Evolutionary conservation across 345 rosid species (phyloP).

Genomic region (Cardiospermum halicacabum): DNA sequence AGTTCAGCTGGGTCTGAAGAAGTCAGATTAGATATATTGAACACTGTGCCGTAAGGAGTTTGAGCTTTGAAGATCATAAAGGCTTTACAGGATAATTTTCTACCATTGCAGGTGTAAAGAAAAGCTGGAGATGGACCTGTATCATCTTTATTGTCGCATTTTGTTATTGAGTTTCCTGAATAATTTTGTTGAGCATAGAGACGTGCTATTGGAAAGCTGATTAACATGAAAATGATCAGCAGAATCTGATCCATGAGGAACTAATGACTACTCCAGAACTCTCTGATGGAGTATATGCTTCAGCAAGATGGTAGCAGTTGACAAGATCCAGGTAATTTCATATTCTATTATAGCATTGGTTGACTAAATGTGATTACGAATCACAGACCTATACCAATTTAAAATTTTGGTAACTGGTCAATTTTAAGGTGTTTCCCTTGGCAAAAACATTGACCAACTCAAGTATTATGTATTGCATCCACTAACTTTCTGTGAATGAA

Average conservation of each 20-base stretch:
- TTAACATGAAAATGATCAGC: constrained; percentile 4
- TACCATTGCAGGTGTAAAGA: constrained; percentile 31
- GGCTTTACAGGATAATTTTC: constrained; percentile 23
- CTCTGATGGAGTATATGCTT: not conserved
- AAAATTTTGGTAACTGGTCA: not conserved
- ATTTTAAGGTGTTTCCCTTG: not conserved
- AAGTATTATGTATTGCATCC: not conserved
- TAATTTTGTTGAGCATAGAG: constrained; percentile 24
- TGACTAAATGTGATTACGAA: not conserved
- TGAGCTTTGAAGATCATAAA: constrained; percentile 30
- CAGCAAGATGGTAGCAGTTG: not conserved
- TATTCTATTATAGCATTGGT: not conserved
- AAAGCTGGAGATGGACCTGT: constrained; percentile 26
- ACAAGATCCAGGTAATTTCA: not conserved
- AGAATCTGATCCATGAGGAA: constrained; percentile 18
- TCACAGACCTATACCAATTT: not conserved
- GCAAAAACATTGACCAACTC: not conserved
- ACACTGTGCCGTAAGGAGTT: constrained; percentile 28
- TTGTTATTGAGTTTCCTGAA: constrained; percentile 18
- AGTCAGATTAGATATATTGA: constrained; percentile 30
- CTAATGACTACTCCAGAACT: too few species aligned
- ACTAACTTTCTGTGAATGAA: not conserved
- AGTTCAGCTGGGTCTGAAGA: constrained; percentile 33
- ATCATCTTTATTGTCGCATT: constrained; percentile 13
- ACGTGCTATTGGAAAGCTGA: constrained; percentile 9